Evolutionary conservation across 345 rosid species (phyloP).

Genomic region (Eutrema heterophyllum): DNA sequence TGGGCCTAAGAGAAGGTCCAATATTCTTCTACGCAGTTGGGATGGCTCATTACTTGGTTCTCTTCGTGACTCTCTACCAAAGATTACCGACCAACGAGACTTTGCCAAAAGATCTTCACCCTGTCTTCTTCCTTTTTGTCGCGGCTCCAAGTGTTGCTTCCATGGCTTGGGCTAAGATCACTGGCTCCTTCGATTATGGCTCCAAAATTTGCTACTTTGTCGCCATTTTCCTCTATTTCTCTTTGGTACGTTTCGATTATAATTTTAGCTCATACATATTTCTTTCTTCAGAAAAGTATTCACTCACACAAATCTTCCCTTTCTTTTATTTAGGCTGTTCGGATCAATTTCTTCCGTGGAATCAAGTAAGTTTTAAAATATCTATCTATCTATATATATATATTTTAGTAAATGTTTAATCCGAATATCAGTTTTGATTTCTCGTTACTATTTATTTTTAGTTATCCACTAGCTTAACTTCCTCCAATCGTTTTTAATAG

Average conservation of each 20-base stretch:
- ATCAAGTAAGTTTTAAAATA: conserved; percentile 39
- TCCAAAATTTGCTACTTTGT: conserved; percentile 70
- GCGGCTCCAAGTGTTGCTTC: conserved; percentile 88
- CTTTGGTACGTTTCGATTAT: conserved; percentile 44
- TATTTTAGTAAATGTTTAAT: neutral
- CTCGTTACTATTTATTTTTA: neutral
- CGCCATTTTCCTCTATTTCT: conserved; percentile 70
- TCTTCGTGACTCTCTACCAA: conserved; percentile 85
- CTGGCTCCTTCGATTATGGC: conserved; percentile 71
- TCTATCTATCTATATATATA: too few species aligned
- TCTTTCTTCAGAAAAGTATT: neutral
- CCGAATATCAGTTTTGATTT: neutral
- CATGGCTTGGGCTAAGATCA: conserved; percentile 77
- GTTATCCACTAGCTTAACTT: neutral
- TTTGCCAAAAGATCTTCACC: conserved; percentile 81
- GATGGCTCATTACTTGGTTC: conserved; percentile 67
- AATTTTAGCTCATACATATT: neutral
- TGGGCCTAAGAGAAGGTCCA: conserved; percentile 86
- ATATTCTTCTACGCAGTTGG: conserved; percentile 79
- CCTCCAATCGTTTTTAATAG: conserved; percentile 27
- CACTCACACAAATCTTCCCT: neutral
- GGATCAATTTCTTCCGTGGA: conserved; percentile 70
- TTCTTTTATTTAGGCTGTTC: conserved; percentile 46
- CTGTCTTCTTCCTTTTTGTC: conserved; percentile 82
- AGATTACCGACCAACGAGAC: conserved; percentile 77